These are phyloP conservation scores for Adansonia grandidieri DNA, from an alignment of 441 rosid genomes.

Conservation along the genomic window DNA sequence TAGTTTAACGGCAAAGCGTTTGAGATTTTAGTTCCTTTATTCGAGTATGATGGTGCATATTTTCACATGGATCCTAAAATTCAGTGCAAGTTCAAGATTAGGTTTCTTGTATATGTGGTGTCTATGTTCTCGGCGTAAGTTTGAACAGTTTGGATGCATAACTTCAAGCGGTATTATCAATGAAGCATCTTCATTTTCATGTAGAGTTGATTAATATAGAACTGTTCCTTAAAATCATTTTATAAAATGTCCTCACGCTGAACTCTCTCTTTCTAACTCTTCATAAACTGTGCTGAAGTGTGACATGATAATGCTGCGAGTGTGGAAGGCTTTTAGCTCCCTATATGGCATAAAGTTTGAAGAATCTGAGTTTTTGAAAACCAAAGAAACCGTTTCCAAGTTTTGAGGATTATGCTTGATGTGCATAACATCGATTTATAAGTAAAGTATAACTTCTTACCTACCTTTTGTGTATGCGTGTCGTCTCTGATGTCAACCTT, in stretches of 20 bases:
- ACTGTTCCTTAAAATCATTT: neutral
- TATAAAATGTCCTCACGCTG: neutral
- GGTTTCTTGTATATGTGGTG: neutral
- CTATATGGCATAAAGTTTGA: neutral
- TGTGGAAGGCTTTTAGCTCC: neutral
- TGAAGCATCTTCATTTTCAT: conserved; percentile 1
- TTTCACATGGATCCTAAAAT: neutral
- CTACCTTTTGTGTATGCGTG: neutral
- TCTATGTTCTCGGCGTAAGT: neutral
- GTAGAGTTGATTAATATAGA: conserved; percentile 7
- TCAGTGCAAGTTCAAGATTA: neutral
- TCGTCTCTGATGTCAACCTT: conserved; percentile 6
- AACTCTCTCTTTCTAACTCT: neutral
- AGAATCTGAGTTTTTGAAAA: neutral
- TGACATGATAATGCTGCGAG: neutral
- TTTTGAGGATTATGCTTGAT: neutral
- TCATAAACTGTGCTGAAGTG: neutral
- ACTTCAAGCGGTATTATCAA: neutral
- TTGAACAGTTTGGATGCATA: conserved; percentile 5
- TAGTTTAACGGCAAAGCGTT: neutral
- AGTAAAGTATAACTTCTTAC: neutral
- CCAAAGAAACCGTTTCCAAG: neutral
- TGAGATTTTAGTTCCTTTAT: neutral
- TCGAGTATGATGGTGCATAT: conserved; percentile 2
- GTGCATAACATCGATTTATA: neutral